Evolutionary conservation across 192 early-diverging fungal genomes (phyloP).

Genomic region (Kickxella alabastrina): DNA sequence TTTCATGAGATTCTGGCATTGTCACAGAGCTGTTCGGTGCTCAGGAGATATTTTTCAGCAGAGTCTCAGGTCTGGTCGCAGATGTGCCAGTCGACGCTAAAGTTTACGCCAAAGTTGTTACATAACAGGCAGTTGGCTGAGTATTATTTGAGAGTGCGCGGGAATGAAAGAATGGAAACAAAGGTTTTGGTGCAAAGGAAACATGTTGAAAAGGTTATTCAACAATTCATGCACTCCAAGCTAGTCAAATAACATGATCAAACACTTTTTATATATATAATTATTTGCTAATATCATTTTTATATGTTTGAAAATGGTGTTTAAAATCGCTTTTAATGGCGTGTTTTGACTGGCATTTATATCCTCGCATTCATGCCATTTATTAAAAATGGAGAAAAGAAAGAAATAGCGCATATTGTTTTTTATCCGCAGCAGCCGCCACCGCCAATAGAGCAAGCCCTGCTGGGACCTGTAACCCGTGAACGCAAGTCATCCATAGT

Average conservation of each 20-base stretch:
- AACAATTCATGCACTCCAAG: constrained; percentile 14
- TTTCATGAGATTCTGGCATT: constrained; percentile 12
- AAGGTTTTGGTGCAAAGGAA: constrained; percentile 31
- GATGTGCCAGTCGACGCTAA: constrained; percentile 23
- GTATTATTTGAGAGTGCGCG: constrained; percentile 44
- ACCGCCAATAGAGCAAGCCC: constrained; percentile 2
- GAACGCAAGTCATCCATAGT: constrained; percentile 24
- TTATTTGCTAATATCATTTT: too few species aligned
- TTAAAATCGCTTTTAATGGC: too few species aligned
- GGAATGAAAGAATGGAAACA: constrained; percentile 30
- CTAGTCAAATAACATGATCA: too few species aligned
- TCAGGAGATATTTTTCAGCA: constrained; percentile 26
- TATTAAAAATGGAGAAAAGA: constrained; percentile 2
- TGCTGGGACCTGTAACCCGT: constrained; percentile 14
- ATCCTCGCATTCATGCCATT: too few species aligned
- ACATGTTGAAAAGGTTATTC: constrained; percentile 29
- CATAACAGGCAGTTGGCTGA: constrained; percentile 34
- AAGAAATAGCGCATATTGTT: neutral
- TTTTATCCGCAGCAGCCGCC: constrained; percentile 38
- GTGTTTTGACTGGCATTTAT: too few species aligned
- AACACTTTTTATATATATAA: too few species aligned
- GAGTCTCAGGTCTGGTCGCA: constrained; percentile 34
- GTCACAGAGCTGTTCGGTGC: constrained; percentile 33
- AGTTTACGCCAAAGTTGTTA: constrained; percentile 23
- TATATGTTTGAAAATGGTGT: too few species aligned